Percentiles rank a stretch among this genome's conserved stretches.
These are phyloP conservation scores for Ceratobasidium sp. DNA, from an alignment of 1,284 basidiomycete species.

Conservation along the genomic window DNA sequence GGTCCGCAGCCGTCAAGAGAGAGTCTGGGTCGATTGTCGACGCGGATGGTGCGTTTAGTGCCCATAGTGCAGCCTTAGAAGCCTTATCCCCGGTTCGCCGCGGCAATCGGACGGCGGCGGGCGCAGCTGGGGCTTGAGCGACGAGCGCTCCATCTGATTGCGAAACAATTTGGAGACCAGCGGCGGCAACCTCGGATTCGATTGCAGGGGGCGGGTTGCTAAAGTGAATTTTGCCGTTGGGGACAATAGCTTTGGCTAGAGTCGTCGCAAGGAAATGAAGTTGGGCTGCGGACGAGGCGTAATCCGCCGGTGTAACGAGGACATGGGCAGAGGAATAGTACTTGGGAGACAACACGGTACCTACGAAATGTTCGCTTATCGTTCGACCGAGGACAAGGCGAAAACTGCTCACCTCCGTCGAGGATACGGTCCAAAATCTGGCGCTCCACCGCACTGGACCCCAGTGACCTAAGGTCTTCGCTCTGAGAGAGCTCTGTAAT, in stretches of 20 bases:
- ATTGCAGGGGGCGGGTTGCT: conserved; percentile 58
- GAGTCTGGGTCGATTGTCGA: conserved; percentile 60
- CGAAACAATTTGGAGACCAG: conserved; percentile 61
- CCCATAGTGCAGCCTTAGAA: conserved; percentile 84
- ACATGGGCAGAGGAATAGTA: conserved; percentile 76
- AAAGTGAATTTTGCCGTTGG: conserved; percentile 76
- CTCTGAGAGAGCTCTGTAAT: conserved; percentile 64
- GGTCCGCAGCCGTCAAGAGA: conserved; percentile 64
- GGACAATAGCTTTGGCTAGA: conserved; percentile 69
- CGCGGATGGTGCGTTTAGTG: conserved; percentile 62
- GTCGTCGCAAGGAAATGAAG: conserved; percentile 70
- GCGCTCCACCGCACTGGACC: conserved; percentile 69
- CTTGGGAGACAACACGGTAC: conserved; percentile 68
- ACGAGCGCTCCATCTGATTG: conserved; percentile 31
- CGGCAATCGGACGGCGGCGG: conserved; percentile 50
- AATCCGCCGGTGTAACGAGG: conserved; percentile 71
- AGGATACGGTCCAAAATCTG: conserved; percentile 82
- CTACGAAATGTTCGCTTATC: conserved; percentile 58
- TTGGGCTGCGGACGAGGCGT: conserved; percentile 67
- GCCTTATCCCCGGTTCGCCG: conserved; percentile 66
- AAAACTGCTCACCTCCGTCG: conserved; percentile 71
- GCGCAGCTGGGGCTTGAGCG: conserved; percentile 56
- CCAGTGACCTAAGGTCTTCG: conserved; percentile 55
- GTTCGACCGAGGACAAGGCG: conserved; percentile 39
- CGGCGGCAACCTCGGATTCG: conserved; percentile 56